Conservation (phyloP, 768 basidiomycete genomes). For the Leucocoprinus leucothites region DNA sequence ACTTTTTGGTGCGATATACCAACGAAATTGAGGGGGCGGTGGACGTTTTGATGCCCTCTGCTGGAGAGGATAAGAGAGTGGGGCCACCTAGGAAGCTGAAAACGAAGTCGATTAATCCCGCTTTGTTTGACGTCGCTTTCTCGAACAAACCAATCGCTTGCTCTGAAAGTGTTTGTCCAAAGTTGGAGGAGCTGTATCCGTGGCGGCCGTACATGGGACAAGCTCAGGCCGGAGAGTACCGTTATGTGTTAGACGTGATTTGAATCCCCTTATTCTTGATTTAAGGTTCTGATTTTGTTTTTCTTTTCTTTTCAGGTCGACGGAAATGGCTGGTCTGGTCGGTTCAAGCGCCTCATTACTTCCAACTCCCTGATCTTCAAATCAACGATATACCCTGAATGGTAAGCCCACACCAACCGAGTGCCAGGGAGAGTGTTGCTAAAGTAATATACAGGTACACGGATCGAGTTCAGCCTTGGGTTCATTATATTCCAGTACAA, state of each 20-base stretch:
- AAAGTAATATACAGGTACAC: conserved; percentile 39
- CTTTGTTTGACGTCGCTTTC: conserved; percentile 61
- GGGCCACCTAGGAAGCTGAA: conserved; percentile 30
- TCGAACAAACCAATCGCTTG: conserved; percentile 43
- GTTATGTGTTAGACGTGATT: conserved; percentile 58
- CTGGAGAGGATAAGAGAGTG: conserved; percentile 23
- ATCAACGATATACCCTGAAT: conserved; percentile 71
- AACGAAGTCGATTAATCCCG: conserved; percentile 44
- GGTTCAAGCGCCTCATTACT: conserved; percentile 63
- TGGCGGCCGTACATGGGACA: conserved; percentile 43
- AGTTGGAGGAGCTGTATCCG: conserved; percentile 44
- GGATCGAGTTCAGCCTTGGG: conserved; percentile 61
- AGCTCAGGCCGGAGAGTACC: conserved; percentile 53
- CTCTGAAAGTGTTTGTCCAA: conserved; percentile 34
- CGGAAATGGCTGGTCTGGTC: conserved; percentile 68
- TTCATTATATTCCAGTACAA: conserved; percentile 72
- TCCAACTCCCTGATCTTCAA: conserved; percentile 66
- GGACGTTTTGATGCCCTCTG: conserved; percentile 33
- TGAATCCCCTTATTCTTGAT: neutral
- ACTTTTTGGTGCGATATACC: conserved; percentile 40
- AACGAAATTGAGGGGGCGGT: conserved; percentile 40
- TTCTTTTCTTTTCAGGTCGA: conserved; percentile 38
- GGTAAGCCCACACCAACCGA: conserved; percentile 33
- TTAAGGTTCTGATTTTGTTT: neutral
- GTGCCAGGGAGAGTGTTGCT: neutral